Conservation (phyloP, 2,329 filamentous ascomycete genomes). For the Mariannaea sp. region DNA sequence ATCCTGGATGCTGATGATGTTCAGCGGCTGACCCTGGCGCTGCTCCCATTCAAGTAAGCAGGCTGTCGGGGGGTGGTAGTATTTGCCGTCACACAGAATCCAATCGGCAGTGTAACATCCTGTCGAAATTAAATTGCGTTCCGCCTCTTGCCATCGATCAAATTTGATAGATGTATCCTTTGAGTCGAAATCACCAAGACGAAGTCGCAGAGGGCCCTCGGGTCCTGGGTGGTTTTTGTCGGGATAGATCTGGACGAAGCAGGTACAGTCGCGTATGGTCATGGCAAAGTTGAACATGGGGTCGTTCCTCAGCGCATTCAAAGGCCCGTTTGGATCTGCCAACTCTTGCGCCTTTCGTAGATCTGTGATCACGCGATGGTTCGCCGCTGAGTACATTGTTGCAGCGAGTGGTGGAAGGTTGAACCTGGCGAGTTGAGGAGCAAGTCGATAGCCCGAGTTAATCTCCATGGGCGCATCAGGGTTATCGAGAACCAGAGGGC, state of each 20-base stretch:
- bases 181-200: slow-evolving; percentile 77
- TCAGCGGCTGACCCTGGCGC: slow-evolving; percentile 25
- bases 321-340: slow-evolving; percentile 51
- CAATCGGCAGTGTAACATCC: slow-evolving; percentile 68
- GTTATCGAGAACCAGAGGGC: slow-evolving; percentile 68
- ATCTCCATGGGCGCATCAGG: slow-evolving; percentile 51
- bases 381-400: slow-evolving; percentile 38
- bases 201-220: slow-evolving; percentile 52
- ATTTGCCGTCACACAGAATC: slow-evolving; percentile 42
- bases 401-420: slow-evolving; percentile 37
- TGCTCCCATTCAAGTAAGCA: slow-evolving; percentile 42
- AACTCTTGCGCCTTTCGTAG: slow-evolving; percentile 46
- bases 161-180: slow-evolving; percentile 72
- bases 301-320: slow-evolving; percentile 48
- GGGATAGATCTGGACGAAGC: slow-evolving; percentile 66
- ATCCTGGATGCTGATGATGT: slow-evolving; percentile 30
- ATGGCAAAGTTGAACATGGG: slow-evolving; percentile 69
- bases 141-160: slow-evolving; percentile 69
- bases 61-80: slow-evolving; percentile 45
- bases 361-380: slow-evolving; percentile 43
- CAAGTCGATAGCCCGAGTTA: slow-evolving; percentile 49
- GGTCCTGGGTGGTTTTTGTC: slow-evolving; percentile 22
- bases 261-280: slow-evolving; percentile 80
- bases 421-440: slow-evolving; percentile 39
- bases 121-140: slow-evolving; percentile 64